These are phyloP conservation scores for Chlamydomonas reinhardtii DNA, from an alignment of 163 green algal species.

Conservation along the genomic window DNA sequence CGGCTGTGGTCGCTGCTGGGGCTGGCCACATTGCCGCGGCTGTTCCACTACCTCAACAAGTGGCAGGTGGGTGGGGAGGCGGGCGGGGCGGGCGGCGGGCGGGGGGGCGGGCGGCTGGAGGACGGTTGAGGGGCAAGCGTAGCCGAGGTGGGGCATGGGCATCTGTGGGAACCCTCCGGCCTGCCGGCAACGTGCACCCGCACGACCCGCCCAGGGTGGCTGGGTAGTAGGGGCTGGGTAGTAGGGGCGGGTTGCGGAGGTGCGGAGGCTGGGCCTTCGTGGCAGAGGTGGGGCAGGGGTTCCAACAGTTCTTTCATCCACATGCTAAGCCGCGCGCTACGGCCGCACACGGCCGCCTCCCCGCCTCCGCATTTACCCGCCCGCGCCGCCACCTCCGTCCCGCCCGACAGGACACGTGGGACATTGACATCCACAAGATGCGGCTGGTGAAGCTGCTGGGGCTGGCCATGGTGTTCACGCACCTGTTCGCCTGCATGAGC, in stretches of 20 bases:
- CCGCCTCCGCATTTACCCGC: not conserved
- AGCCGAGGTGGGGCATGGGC: too few relatives aligned
- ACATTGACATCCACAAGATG: constrained; percentile 46
- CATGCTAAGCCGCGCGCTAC: too few relatives aligned
- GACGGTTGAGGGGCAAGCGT: too few relatives aligned
- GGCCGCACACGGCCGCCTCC: not conserved
- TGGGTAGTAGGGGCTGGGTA: too few relatives aligned
- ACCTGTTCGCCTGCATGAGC: constrained; percentile 44
- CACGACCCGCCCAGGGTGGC: too few relatives aligned
- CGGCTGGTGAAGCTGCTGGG: constrained; percentile 46
- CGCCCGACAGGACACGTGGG: constrained; percentile 40
- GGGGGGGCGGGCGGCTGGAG: not conserved
- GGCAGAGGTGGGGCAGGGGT: too few relatives aligned
- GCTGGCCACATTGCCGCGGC: constrained; percentile 8
- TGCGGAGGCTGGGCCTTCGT: too few relatives aligned
- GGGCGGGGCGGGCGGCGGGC: not conserved
- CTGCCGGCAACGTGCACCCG: too few relatives aligned
- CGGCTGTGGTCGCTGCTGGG: constrained; percentile 28
- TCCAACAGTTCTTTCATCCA: too few relatives aligned
- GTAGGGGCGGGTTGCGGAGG: too few relatives aligned
- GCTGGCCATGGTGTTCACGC: constrained; percentile 31
- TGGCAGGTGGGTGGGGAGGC: constrained; percentile 22
- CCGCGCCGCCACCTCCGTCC: too few relatives aligned
- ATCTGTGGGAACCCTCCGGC: too few relatives aligned
- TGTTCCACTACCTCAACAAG: constrained; percentile 38